Percentiles rank a stretch among this genome's conserved stretches.
These are phyloP conservation scores for Scheffersomyces coipomensis DNA, from an alignment of 805 yeast species.

Conservation along the genomic window DNA sequence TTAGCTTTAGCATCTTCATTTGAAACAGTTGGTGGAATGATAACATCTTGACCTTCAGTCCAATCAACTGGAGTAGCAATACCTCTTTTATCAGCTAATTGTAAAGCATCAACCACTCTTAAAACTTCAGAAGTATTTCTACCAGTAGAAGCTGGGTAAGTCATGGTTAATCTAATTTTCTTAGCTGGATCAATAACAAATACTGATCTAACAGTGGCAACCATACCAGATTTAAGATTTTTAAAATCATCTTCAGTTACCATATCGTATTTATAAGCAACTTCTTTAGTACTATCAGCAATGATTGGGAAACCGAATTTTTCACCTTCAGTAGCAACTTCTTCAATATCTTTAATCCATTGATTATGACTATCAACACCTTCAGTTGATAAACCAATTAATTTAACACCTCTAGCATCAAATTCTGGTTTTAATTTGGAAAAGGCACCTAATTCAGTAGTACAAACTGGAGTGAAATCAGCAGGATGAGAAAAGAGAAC, in stretches of 20 bases:
- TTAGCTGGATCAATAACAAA: conserved; percentile 69
- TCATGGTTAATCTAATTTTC: conserved; percentile 58
- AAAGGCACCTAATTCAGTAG: conserved; percentile 76
- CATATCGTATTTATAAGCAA: conserved; percentile 67
- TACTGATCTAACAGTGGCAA: conserved; percentile 69
- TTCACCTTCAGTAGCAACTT: conserved; percentile 53
- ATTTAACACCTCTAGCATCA: conserved; percentile 59
- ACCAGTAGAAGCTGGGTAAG: conserved; percentile 75
- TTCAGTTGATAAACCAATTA: conserved; percentile 70
- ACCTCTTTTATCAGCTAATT: conserved; percentile 58
- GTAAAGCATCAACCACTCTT: conserved; percentile 69
- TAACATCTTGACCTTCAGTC: conserved; percentile 73
- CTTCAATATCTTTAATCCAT: conserved; percentile 75
- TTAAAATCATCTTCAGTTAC: conserved; percentile 64
- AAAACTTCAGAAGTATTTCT: conserved; percentile 75
- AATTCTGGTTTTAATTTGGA: conserved; percentile 71
- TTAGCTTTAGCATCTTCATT: conserved; percentile 56
- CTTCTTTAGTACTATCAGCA: conserved; percentile 62
- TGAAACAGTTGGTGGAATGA: conserved; percentile 64
- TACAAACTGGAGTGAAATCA: conserved; percentile 78
- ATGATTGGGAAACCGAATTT: conserved; percentile 63
- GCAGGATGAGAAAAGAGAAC: conserved; percentile 75
- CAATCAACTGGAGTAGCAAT: conserved; percentile 72
- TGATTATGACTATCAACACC: conserved; percentile 57
- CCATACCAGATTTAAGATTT: conserved; percentile 59